Evolutionary conservation across 768 basidiomycete species (phyloP).

Genomic region (Dacryopinax spathularia): DNA sequence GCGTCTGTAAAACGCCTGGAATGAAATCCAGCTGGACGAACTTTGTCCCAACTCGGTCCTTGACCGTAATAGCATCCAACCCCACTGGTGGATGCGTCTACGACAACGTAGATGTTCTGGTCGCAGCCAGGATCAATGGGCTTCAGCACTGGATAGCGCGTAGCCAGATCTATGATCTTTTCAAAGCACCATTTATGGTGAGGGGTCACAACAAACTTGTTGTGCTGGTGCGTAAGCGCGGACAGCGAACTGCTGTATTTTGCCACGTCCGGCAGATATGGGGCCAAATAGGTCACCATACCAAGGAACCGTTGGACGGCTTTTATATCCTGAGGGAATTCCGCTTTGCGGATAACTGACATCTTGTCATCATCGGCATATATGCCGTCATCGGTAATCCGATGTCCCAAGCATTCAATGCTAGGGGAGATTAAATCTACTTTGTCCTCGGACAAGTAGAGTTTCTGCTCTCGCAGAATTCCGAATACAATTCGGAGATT

Average conservation of each 20-base stretch:
- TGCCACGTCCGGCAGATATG: background rate
- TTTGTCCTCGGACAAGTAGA: constrained; percentile 27
- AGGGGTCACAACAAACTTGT: too few relatives aligned
- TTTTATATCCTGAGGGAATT: background rate
- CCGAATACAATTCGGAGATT: constrained; percentile 25
- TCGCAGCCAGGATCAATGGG: too few relatives aligned
- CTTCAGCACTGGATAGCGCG: too few relatives aligned
- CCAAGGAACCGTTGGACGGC: too few relatives aligned
- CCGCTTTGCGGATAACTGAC: background rate
- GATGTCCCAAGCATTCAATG: constrained; percentile 21
- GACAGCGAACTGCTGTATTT: background rate
- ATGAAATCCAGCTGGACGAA: constrained; percentile 13
- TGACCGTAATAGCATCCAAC: too few relatives aligned
- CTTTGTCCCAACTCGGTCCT: too few relatives aligned
- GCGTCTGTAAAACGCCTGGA: constrained; percentile 12
- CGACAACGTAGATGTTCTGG: too few relatives aligned
- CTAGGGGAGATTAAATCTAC: constrained; percentile 21
- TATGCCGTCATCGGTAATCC: background rate
- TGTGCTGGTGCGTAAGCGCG: background rate
- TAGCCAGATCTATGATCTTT: too few relatives aligned
- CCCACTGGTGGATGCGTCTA: too few relatives aligned
- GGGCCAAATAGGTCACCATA: too few relatives aligned
- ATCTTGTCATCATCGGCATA: background rate
- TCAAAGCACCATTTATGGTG: too few relatives aligned
- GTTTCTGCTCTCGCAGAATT: constrained; percentile 15